A percentile compares a stretch with the other conserved stretches of the same genome.
Evolutionary conservation across 352 stramenopile genomes (phyloP).

Genomic region (Pythium dissotocum): DNA sequence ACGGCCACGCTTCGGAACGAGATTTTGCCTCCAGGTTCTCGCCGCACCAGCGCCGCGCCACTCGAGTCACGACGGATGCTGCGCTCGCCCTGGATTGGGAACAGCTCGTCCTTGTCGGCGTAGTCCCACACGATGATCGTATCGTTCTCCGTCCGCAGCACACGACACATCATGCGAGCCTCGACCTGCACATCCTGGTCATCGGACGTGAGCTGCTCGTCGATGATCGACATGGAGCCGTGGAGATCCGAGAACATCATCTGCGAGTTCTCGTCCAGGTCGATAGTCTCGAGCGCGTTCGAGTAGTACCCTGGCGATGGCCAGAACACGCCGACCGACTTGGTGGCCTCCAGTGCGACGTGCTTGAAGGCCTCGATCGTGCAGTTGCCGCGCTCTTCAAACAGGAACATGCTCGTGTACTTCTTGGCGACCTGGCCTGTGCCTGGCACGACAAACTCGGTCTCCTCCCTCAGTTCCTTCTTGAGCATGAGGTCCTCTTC

Average conservation of each 20-base stretch:
- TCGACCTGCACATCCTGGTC: constrained; percentile 51
- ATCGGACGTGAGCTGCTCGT: constrained; percentile 21
- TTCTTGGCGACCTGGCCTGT: constrained; percentile 63
- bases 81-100: constrained; percentile 32
- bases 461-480: constrained; percentile 33
- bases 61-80: constrained; percentile 54
- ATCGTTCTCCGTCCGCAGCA: constrained; percentile 34
- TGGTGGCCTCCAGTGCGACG: constrained; percentile 47
- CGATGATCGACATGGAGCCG: constrained; percentile 37
- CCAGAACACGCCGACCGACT: constrained; percentile 60
- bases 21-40: constrained; percentile 44
- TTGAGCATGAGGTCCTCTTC: constrained; percentile 37
- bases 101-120: constrained; percentile 59
- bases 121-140: constrained; percentile 67
- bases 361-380: constrained; percentile 47
- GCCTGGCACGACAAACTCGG: constrained; percentile 16
- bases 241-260: constrained; percentile 56
- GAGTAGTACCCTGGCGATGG: constrained; percentile 42
- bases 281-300: constrained; percentile 36
- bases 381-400: constrained; percentile 37
- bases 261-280: constrained; percentile 30
- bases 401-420: constrained; percentile 66
- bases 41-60: constrained; percentile 43
- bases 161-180: constrained; percentile 53
- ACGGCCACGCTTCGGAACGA: constrained; percentile 61